Evolutionary conservation across 495 filamentous ascomycete species (phyloP).

Genomic region (Endocarpon pusillum): DNA sequence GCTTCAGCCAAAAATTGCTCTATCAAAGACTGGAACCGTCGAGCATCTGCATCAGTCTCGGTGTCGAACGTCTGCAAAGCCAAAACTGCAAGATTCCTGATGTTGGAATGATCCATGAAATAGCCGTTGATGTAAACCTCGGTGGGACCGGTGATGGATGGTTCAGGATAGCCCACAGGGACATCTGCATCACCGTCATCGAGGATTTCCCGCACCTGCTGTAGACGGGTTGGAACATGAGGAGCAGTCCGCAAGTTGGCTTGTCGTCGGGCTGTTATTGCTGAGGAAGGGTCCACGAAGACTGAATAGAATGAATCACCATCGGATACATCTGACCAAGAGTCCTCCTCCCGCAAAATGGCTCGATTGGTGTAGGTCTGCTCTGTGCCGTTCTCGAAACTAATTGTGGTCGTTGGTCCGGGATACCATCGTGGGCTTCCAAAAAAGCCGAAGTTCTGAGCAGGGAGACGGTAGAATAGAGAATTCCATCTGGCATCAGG

Average conservation of each 20-base stretch:
- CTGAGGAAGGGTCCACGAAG: too few species aligned
- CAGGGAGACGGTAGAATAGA: not conserved
- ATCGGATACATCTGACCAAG: too few species aligned
- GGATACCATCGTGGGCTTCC: not conserved
- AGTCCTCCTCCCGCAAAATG: too few species aligned
- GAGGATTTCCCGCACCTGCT: too few species aligned
- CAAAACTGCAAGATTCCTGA: not conserved
- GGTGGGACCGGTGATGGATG: too few species aligned
- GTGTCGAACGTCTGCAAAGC: not conserved
- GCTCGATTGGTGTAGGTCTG: not conserved
- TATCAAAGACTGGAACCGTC: not conserved
- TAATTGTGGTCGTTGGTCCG: not conserved
- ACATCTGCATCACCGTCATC: too few species aligned
- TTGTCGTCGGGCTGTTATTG: too few species aligned
- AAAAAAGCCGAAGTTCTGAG: slow-evolving; percentile 1
- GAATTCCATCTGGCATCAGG: not conserved
- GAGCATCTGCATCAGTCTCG: not conserved
- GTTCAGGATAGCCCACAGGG: too few species aligned
- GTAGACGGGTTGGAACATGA: too few species aligned
- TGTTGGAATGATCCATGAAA: not conserved
- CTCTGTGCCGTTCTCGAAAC: not conserved
- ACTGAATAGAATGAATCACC: too few species aligned
- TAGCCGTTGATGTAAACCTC: not conserved
- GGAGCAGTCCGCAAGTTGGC: too few species aligned
- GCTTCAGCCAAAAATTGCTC: slow-evolving; percentile 6